Conservation (phyloP, 805 yeast genomes). For the Monosporozyma yasuniensis region DNA sequence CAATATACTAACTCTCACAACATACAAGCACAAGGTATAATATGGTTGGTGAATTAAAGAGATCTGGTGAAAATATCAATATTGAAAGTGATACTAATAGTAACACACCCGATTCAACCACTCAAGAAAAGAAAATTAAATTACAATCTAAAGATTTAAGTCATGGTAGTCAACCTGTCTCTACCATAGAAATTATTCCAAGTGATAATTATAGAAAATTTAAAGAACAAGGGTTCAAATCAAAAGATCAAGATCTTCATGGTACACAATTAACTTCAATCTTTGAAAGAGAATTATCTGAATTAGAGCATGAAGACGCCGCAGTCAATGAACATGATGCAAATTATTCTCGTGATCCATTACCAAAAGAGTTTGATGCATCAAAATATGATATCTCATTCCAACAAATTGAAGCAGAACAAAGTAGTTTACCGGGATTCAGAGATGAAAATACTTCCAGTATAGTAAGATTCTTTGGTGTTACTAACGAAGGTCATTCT, state of each 20-base stretch:
- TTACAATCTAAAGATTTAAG: conserved; percentile 26
- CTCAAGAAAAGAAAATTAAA: conserved; percentile 19
- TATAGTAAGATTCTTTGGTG: conserved; percentile 82
- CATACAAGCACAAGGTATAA: background rate
- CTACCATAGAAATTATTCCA: conserved; percentile 29
- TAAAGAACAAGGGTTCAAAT: conserved; percentile 24
- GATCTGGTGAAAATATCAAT: conserved; percentile 16
- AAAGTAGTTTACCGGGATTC: conserved; percentile 45
- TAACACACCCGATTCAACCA: background rate
- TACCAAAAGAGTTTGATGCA: conserved; percentile 43
- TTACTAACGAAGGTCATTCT: conserved; percentile 79
- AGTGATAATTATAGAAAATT: conserved; percentile 25
- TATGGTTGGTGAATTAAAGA: conserved; percentile 8
- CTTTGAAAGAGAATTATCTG: conserved; percentile 26
- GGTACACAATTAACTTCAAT: conserved; percentile 17
- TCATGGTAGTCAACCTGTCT: conserved; percentile 29
- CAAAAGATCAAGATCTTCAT: conserved; percentile 20
- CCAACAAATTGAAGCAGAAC: conserved; percentile 95
- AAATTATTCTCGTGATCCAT: conserved; percentile 50
- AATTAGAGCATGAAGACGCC: conserved; percentile 27
- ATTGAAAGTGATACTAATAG: conserved; percentile 3
- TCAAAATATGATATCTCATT: conserved; percentile 48
- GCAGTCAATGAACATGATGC: conserved; percentile 15
- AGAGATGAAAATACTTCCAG: conserved; percentile 34
- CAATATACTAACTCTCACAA: too few relatives aligned